Base-by-base conservation (phyloP, 768 basidiomycete genomes). In the Mycena kentingensis region DNA sequence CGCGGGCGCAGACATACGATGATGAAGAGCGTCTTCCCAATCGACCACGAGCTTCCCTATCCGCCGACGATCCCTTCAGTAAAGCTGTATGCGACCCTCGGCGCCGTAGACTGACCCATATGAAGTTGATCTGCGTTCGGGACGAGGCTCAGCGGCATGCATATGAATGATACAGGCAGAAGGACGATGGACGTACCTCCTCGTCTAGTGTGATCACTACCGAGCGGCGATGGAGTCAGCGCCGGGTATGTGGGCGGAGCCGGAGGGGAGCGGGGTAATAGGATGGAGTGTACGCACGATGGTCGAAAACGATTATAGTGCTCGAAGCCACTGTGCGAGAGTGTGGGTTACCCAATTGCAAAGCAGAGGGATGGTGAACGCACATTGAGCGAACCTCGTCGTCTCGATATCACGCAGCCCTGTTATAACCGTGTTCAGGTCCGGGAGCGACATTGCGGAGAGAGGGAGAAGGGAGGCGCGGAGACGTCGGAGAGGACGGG, bases 11-110 rank as follows among this genome's bases (percentile, higher is more conserved):
- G 18, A 63, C 76, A 59, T 54, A 83, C 83, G 51, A 82, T 32
- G 32, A 85, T 62, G 65, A 85, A 85, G 52, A 85, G 58, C 24
- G 60, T 50, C 59, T 84, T 85, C 39, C 79, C 82, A 54, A 75
- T 63, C 13, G 80, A 78, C 81, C 81, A 83, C n/a, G 75, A 66
- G 45, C 78, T 75, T 58, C 67, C 74, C 82, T 83, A 55, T n/a
- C n/a, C 4, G 39, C 27, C n/a, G 28, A 45, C 36, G 11, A 22
- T 37, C 21, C 21, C 34, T 1, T 38, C 29, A 11, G 32, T 43
- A 36, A 46, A 49, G 37, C 22, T 46, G n/a, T n/a, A n/a, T n/a
- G n/a, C 5, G 38, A 43, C 26, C 31, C 21, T 43, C 27, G 15
- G 19, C 36, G 28, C n/a, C 25, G 19, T 19, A 22, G 7, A 44